These are phyloP conservation scores for Pseudoscleropodium purum DNA, from an alignment of 225 moss, liverwort and hornwort species.

Conservation along the genomic window DNA sequence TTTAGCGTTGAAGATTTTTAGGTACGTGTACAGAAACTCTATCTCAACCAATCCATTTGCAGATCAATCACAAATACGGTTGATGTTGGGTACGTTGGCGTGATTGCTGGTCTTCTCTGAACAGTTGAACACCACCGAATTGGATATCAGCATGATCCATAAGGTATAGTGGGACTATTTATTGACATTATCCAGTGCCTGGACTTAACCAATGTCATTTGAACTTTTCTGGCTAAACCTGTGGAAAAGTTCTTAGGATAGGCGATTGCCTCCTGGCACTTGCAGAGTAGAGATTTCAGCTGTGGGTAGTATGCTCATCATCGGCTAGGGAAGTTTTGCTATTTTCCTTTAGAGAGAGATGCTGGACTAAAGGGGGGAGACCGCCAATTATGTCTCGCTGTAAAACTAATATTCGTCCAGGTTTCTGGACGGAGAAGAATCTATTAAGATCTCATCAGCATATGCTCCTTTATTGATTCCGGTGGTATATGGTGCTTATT, in stretches of 20 bases:
- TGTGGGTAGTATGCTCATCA: background rate
- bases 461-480: background rate
- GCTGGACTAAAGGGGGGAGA: background rate
- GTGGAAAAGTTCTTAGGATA: background rate
- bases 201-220: background rate
- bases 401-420: background rate
- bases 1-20: background rate
- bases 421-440: background rate
- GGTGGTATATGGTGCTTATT: background rate
- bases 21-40: background rate
- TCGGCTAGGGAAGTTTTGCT: background rate
- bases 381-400: background rate
- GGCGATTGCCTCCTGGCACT: background rate
- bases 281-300: background rate
- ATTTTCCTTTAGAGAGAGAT: background rate
- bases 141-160: background rate
- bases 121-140: background rate
- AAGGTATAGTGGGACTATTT: background rate
- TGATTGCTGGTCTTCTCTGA: background rate
- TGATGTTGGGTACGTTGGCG: background rate
- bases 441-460: background rate
- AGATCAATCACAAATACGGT: background rate
- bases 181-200: background rate
- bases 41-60: background rate
- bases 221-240: background rate